Evolutionary conservation across 1,139 yeast species (phyloP).

Genomic region (Diutina sp.): DNA sequence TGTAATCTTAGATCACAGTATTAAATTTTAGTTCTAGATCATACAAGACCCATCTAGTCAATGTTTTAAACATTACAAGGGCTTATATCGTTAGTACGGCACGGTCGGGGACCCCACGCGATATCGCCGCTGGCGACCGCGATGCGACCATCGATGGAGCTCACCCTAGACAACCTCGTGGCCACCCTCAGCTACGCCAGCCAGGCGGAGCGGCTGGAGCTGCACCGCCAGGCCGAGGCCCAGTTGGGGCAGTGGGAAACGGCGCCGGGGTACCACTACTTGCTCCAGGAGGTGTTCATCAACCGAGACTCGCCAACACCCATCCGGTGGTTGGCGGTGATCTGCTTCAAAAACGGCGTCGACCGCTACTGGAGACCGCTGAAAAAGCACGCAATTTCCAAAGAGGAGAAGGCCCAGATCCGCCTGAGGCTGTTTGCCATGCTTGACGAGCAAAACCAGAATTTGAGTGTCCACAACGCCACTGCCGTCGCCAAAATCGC

Average conservation of each 20-base stretch:
- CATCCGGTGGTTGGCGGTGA: conserved; percentile 75
- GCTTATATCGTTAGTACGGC: no score
- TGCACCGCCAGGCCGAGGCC: conserved; percentile 52
- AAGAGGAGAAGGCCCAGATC: conserved; percentile 60
- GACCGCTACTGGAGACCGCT: conserved; percentile 76
- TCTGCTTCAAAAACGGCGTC: conserved; percentile 78
- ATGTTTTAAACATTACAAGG: no score
- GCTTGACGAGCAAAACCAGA: conserved; percentile 60
- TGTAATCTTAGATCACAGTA: no score
- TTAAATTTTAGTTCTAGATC: no score
- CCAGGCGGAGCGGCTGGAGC: conserved; percentile 28
- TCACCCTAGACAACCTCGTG: background rate
- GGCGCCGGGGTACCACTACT: conserved; percentile 44
- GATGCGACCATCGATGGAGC: conserved; percentile 1
- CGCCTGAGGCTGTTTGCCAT: conserved; percentile 43
- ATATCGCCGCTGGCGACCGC: background rate
- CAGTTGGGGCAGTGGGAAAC: conserved; percentile 60
- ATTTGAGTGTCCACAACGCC: conserved; percentile 70
- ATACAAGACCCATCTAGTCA: no score
- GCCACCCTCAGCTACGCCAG: conserved; percentile 21
- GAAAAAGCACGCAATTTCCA: conserved; percentile 39
- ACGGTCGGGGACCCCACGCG: background rate
- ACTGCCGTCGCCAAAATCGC: conserved; percentile 69
- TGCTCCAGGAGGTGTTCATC: conserved; percentile 50
- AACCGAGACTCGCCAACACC: conserved; percentile 47